Evolutionary conservation across 2,329 filamentous ascomycete genomes (phyloP), one percentile per base, ranked within the genome.

Genomic region (Ophiocordyceps camponoti-saundersi): DNA sequence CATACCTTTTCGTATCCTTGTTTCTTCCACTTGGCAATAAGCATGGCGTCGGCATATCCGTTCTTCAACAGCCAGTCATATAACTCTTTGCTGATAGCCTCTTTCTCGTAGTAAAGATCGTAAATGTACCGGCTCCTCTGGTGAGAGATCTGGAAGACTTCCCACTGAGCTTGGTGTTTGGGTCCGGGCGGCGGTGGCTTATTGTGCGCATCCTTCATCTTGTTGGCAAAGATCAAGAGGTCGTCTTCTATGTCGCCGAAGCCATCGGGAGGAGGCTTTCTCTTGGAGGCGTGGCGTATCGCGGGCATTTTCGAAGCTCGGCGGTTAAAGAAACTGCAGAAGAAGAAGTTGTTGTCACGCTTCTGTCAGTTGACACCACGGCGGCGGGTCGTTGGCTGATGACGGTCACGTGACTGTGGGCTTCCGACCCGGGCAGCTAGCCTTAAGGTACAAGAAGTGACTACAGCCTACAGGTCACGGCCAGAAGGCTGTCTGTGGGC

Each of bases 1-100:
- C 72, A 46, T 63, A 86, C 85, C 80, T 96, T 95, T 66, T 98
- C 92, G 59, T 98, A 98, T 16, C 92, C 92, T 59, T 93, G 85
- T 70, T 98, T 98, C 78, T 98, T 98, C 92, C 92, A 98, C 69
- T 98, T 98, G 15, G 92, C 92, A 60, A 98, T 96, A 59, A 98
- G 69, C 70, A 89, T 92, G 43, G 85, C 79, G 65, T 98, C 92
- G 6, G 89, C 92, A 62, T 98, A 96, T 45, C 82, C 81, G 61
- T 98, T 95, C 75, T 98, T 98, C 50, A 98, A 70, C 53, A 96
- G 69, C 82, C 86, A 98, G 55, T 96, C 92, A 65, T 98, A 98
- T 20, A 98, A 72, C 65, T 82, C 72, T 67, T 85, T 90, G 65
- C 79, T 85, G 62, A 98, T 96, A 46, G 90, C 90, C 66, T 95